Conservation (phyloP, 78 protist genomes). For the Speleostelium caveatum region DNA sequence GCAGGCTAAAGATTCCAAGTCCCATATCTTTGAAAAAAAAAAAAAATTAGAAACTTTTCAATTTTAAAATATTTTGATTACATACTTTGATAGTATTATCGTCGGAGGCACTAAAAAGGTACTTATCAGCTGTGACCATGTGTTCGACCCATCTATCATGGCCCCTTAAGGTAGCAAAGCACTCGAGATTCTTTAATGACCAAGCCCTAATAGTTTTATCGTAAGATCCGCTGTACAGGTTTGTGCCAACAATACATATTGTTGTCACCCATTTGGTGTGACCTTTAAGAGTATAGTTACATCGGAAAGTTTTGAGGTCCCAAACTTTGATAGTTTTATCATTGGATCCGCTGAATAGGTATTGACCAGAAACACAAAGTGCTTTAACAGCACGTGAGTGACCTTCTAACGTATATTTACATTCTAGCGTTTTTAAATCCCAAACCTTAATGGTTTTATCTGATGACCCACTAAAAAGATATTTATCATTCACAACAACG, state of each 20-base stretch:
- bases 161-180: conserved; percentile 42
- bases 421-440: conserved; percentile 71
- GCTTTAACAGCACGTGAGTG: conserved; percentile 69
- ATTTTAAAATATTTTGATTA: neutral
- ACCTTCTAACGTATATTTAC: conserved; percentile 65
- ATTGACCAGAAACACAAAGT: conserved; percentile 51
- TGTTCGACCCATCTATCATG: conserved; percentile 74
- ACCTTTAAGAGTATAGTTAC: conserved; percentile 72
- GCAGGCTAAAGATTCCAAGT: conserved; percentile 67
- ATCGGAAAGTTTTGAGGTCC: conserved; percentile 73
- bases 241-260: conserved; percentile 42
- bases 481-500: conserved; percentile 50
- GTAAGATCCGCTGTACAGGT: conserved; percentile 69
- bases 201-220: conserved; percentile 80
- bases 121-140: conserved; percentile 42
- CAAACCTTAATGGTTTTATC: conserved; percentile 82
- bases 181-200: conserved; percentile 61
- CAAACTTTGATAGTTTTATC: conserved; percentile 84
- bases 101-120: conserved; percentile 47
- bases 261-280: conserved; percentile 80
- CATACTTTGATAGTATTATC: conserved; percentile 61
- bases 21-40: conserved; percentile 41
- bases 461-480: conserved; percentile 63
- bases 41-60: neutral
- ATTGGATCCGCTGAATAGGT: conserved; percentile 75